Conservation (phyloP, 805 yeast species). For the Kazachstania martiniae region DNA sequence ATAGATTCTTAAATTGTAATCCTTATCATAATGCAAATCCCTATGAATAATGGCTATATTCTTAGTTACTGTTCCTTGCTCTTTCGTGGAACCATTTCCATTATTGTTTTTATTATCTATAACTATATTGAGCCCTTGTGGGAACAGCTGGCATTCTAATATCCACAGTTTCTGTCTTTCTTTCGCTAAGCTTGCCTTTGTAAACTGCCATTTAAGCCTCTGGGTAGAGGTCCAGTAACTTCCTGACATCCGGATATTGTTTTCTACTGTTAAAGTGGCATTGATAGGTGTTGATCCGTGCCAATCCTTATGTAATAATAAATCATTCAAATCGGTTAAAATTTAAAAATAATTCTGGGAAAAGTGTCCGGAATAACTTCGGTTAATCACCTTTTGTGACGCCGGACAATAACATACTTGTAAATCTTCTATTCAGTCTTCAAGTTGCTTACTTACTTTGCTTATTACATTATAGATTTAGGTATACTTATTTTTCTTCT, state of each 20-base stretch:
- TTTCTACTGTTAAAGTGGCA: too few species aligned
- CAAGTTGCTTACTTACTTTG: too few species aligned
- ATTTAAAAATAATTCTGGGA: too few species aligned
- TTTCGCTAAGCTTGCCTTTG: constrained; percentile 44
- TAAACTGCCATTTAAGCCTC: constrained; percentile 68
- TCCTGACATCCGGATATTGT: constrained; percentile 54
- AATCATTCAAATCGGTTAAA: too few species aligned
- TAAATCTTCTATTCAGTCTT: too few species aligned
- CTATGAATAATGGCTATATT: constrained; percentile 32
- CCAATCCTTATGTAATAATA: too few species aligned
- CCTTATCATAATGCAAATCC: constrained; percentile 33
- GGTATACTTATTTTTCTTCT: too few species aligned
- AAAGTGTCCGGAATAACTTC: too few species aligned
- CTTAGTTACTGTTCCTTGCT: too few species aligned
- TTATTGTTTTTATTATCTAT: constrained; percentile 22
- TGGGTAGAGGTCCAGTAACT: constrained; percentile 85
- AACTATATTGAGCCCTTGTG: constrained; percentile 26
- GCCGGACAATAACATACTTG: too few species aligned
- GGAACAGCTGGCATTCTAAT: constrained; percentile 28
- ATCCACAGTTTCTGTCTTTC: constrained; percentile 34
- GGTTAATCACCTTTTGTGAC: too few species aligned
- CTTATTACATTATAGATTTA: too few species aligned
- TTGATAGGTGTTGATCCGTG: not conserved
- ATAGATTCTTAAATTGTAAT: constrained; percentile 61
- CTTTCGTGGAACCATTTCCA: constrained; percentile 13